Conservation (phyloP, 2,329 filamentous ascomycete species). For the Clonostachys byssicola region DNA sequence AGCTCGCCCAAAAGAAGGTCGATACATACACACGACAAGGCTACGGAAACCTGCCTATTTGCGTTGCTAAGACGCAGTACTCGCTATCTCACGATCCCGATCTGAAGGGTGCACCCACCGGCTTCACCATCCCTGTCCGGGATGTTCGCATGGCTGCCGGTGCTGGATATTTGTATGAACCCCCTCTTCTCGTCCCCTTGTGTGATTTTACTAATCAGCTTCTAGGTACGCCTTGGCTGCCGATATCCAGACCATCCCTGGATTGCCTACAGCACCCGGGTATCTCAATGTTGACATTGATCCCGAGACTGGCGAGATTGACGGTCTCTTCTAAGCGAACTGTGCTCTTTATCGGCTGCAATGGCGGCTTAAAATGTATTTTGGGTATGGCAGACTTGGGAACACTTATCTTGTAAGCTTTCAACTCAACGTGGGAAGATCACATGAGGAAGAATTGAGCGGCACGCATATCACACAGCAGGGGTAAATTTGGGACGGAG, state of each 20-base stretch:
- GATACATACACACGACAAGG: slow-evolving; percentile 92
- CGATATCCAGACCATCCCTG: slow-evolving; percentile 97
- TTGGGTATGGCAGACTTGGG: too few relatives aligned
- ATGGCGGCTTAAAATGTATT: too few relatives aligned
- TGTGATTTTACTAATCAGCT: slow-evolving; percentile 23
- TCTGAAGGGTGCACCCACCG: slow-evolving; percentile 90
- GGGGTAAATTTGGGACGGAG: too few relatives aligned
- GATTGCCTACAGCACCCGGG: slow-evolving; percentile 88
- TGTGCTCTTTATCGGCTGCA: not conserved
- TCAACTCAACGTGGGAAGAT: too few relatives aligned
- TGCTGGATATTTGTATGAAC: slow-evolving; percentile 78
- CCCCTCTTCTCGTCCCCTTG: not conserved
- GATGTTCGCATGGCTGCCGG: slow-evolving; percentile 93
- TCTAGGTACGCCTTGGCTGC: slow-evolving; percentile 83
- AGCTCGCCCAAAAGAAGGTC: slow-evolving; percentile 92
- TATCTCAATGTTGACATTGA: slow-evolving; percentile 92
- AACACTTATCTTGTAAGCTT: too few relatives aligned
- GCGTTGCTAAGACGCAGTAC: slow-evolving; percentile 98
- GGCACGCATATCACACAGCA: too few relatives aligned
- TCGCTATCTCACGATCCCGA: slow-evolving; percentile 89
- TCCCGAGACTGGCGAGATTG: slow-evolving; percentile 77
- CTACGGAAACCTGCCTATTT: slow-evolving; percentile 89
- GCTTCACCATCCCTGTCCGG: slow-evolving; percentile 90
- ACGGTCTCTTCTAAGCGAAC: slow-evolving; percentile 75
- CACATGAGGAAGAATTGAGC: too few relatives aligned